These are phyloP conservation scores for Monilinia fructicola DNA, from an alignment of 2,329 filamentous ascomycete species.

Conservation along the genomic window DNA sequence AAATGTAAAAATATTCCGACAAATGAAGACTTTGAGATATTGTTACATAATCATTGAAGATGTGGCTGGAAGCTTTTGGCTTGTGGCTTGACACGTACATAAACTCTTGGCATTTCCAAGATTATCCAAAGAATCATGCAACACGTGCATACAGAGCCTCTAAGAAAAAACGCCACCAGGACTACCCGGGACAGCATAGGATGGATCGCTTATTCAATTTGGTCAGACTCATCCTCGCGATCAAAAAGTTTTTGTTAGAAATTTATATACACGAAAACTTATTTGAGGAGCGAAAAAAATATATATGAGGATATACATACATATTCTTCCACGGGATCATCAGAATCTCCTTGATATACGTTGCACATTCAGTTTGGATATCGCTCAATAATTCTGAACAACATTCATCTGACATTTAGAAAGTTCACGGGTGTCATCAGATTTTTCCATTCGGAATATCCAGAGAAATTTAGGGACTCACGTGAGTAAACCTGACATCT, in stretches of 20 bases:
- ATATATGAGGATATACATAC: neutral
- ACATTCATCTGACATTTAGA: neutral
- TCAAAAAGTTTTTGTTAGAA: conserved; percentile 11
- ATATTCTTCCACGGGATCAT: neutral
- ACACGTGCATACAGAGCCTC: neutral
- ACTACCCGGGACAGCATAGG: too few relatives aligned
- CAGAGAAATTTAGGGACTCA: neutral
- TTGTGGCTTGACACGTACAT: neutral
- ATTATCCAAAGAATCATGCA: too few relatives aligned
- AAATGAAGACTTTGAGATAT: neutral
- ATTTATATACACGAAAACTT: neutral
- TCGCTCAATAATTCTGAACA: neutral
- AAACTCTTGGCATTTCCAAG: neutral
- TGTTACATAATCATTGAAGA: conserved; percentile 4
- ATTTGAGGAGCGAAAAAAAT: neutral
- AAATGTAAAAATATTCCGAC: too few relatives aligned
- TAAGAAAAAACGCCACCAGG: neutral
- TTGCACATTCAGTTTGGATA: neutral
- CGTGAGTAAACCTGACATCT: neutral
- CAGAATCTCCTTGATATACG: neutral
- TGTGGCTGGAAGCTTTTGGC: too few relatives aligned
- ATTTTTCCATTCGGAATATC: neutral
- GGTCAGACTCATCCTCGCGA: neutral
- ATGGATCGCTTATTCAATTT: conserved; percentile 8
- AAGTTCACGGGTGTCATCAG: neutral